Evolutionary conservation across 2,329 filamentous ascomycete genomes (phyloP).

Genomic region (Immersiporthe knoxdaviesiana): DNA sequence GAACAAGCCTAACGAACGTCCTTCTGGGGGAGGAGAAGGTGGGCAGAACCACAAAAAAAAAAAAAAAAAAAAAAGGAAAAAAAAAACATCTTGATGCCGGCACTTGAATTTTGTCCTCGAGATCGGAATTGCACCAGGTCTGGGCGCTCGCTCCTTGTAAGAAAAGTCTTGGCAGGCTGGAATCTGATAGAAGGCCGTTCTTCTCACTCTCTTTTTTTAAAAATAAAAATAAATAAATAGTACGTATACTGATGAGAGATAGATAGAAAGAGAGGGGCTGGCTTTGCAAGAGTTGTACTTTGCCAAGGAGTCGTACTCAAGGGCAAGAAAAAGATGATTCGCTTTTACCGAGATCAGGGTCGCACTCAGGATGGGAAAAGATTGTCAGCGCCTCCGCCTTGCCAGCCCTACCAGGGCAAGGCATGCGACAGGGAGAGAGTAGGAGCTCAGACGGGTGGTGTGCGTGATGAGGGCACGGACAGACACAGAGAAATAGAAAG

Average conservation of each 20-base stretch:
- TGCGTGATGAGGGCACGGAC: neutral
- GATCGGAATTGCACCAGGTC: neutral
- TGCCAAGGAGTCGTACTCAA: neutral
- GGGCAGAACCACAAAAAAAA: too few species aligned
- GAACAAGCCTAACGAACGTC: neutral
- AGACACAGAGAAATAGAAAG: neutral
- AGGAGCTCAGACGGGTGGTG: neutral
- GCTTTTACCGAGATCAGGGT: constrained; percentile 2
- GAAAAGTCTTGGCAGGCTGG: neutral
- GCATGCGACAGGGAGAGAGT: neutral
- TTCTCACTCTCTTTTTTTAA: too few species aligned
- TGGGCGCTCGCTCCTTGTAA: neutral
- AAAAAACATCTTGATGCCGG: neutral
- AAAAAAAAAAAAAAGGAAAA: too few species aligned
- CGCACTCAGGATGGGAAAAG: neutral
- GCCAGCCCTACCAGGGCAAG: neutral
- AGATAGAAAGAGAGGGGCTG: neutral
- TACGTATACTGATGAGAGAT: too few species aligned
- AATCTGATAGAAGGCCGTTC: neutral
- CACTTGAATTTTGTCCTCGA: neutral
- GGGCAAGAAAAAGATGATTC: neutral
- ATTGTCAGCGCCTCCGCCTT: neutral
- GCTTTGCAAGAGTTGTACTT: neutral
- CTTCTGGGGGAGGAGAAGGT: neutral
- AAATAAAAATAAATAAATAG: too few species aligned